Percentiles rank a stretch among this genome's conserved stretches.
These are phyloP conservation scores for Solanum bulbocastanum DNA, from an alignment of 257 asterid genomes.

Conservation along the genomic window DNA sequence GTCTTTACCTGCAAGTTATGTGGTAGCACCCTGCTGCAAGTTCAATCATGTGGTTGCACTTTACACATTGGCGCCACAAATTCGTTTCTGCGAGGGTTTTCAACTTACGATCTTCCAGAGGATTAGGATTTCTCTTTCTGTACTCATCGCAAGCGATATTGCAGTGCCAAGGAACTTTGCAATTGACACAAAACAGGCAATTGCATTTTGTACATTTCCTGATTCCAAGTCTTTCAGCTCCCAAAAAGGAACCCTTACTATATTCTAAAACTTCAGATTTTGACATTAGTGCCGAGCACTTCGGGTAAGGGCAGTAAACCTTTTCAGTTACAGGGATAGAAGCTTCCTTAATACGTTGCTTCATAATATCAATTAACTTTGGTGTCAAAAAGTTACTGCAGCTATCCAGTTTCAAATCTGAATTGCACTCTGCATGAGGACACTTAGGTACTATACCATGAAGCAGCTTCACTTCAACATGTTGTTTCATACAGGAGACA, in stretches of 20 bases:
- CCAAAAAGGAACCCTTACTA: not conserved
- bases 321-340: conserved; percentile 32
- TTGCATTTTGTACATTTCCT: conserved; percentile 40
- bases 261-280: conserved; percentile 19
- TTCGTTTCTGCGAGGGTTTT: conserved; percentile 34
- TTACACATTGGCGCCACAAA: conserved; percentile 52
- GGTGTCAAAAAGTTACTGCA: conserved; percentile 37
- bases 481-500: conserved; percentile 82
- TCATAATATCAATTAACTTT: conserved; percentile 32
- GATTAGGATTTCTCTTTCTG: conserved; percentile 18
- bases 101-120: conserved; percentile 34
- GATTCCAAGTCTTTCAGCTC: not conserved
- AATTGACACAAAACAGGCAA: conserved; percentile 35
- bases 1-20: conserved; percentile 54
- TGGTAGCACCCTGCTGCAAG: conserved; percentile 64
- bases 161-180: conserved; percentile 57
- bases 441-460: conserved; percentile 48
- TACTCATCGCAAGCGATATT: conserved; percentile 24
- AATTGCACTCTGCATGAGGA: conserved; percentile 36
- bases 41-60: conserved; percentile 50
- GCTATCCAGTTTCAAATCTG: conserved; percentile 27
- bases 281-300: conserved; percentile 43
- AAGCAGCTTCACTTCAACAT: conserved; percentile 72
- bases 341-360: conserved; percentile 42
- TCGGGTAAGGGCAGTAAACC: conserved; percentile 49